Conservation (phyloP, 1,284 basidiomycete genomes). For the Puccinia brachypodii region DNA sequence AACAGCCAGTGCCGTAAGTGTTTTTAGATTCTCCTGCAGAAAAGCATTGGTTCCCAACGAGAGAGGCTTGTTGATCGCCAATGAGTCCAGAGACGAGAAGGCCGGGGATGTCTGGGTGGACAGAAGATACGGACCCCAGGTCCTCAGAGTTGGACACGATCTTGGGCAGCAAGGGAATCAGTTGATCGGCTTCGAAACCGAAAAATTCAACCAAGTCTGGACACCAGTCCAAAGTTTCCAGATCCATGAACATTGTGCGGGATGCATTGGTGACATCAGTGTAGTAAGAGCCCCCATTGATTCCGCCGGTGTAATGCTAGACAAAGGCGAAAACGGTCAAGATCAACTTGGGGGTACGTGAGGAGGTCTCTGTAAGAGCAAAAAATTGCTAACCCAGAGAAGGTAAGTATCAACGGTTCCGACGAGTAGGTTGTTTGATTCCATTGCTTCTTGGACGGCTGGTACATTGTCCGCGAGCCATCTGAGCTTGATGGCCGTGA, state of each 20-base stretch:
- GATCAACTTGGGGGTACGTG: not conserved
- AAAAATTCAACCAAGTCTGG: conserved; percentile 82
- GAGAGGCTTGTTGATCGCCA: conserved; percentile 94
- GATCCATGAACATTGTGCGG: conserved; percentile 86
- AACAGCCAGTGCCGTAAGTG: conserved; percentile 64
- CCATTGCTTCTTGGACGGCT: conserved; percentile 77
- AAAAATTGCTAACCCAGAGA: conserved; percentile 68
- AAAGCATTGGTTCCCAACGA: conserved; percentile 86
- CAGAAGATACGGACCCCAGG: conserved; percentile 70
- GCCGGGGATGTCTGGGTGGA: conserved; percentile 67
- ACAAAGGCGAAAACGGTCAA: not conserved
- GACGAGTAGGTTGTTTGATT: conserved; percentile 77
- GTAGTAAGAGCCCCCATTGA: conserved; percentile 68
- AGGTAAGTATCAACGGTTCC: conserved; percentile 98
- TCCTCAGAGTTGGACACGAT: conserved; percentile 89
- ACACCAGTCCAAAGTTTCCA: conserved; percentile 80
- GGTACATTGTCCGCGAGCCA: conserved; percentile 93
- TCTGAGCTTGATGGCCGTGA: conserved; percentile 73
- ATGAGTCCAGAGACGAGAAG: conserved; percentile 85
- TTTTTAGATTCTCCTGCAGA: conserved; percentile 70
- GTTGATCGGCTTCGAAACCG: conserved; percentile 56
- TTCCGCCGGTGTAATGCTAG: conserved; percentile 81
- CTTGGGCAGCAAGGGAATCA: conserved; percentile 68
- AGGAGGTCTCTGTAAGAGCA: not conserved
- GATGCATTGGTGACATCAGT: conserved; percentile 97